phyloP scores from a whole-genome alignment of 345 rosid species.

The Citrus medica region DNA sequence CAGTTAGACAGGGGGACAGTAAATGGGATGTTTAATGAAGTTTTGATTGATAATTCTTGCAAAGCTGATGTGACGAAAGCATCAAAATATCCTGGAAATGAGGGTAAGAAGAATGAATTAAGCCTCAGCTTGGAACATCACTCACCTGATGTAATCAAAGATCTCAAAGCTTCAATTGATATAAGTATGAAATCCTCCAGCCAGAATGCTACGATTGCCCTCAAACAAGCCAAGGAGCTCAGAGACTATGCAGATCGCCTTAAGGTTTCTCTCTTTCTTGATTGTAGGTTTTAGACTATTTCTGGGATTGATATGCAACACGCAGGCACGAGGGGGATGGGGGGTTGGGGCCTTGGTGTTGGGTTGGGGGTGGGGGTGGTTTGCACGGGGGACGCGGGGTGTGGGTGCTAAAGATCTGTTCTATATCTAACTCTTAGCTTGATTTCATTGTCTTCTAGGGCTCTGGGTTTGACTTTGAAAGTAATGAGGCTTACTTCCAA shows the following conservation, averaged over 20 bases:
- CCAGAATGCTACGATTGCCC: conserved; percentile 35
- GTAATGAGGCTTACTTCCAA: conserved; percentile 60
- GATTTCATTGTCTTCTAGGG: conserved; percentile 36
- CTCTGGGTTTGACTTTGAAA: conserved; percentile 52
- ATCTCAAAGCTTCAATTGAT: conserved; percentile 26
- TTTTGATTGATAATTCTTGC: conserved; percentile 31
- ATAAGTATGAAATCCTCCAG: conserved; percentile 33
- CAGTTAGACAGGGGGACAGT: conserved; percentile 20
- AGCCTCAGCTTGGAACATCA: conserved; percentile 11
- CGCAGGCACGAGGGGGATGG: neutral
- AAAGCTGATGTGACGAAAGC: conserved; percentile 23
- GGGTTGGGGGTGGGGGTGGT: no score
- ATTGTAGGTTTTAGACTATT: neutral
- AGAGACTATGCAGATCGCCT: conserved; percentile 52
- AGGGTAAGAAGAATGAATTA: conserved; percentile 29
- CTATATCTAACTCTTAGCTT: conserved; percentile 20
- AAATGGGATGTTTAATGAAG: conserved; percentile 12
- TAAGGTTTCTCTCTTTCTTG: conserved; percentile 40
- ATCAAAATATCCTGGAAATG: conserved; percentile 25
- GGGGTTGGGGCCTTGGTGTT: no score
- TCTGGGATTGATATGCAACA: conserved; percentile 3
- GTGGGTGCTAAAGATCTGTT: neutral
- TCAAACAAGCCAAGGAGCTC: conserved; percentile 57
- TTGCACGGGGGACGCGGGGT: no score
- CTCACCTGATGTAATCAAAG: conserved; percentile 24